Conservation (phyloP, 2,329 filamentous ascomycete species). For the Pseudocercospora musae region DNA sequence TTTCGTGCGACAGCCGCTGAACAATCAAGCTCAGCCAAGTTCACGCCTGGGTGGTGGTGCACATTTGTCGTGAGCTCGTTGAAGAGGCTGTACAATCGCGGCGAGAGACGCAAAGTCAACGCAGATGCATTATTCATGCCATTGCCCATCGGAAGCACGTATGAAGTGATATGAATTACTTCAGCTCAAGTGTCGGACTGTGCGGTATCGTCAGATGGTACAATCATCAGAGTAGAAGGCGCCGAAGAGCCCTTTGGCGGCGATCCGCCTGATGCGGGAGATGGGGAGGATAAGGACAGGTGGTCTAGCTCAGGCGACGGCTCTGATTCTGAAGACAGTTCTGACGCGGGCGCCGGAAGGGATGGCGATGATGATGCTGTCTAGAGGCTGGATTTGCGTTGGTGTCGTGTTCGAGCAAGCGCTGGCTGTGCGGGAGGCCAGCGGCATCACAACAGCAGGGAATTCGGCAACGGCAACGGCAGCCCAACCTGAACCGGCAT, state of each 20-base stretch:
- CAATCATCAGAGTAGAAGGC: neutral
- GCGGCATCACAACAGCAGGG: neutral
- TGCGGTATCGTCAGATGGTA: neutral
- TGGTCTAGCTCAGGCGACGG: neutral
- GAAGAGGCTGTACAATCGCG: neutral
- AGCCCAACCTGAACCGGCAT: neutral
- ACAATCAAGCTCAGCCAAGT: neutral
- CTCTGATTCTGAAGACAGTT: neutral
- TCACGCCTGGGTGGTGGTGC: neutral
- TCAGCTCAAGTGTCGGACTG: neutral
- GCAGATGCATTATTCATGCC: neutral
- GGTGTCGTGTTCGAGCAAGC: neutral
- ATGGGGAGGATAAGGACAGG: neutral
- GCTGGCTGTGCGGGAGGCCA: neutral
- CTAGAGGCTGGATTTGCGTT: neutral
- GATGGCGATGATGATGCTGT: neutral
- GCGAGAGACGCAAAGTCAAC: neutral
- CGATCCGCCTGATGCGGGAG: neutral
- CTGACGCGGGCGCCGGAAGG: neutral
- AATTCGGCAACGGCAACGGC: no score
- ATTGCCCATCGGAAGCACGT: neutral
- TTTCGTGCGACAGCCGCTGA: neutral
- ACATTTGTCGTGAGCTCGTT: neutral
- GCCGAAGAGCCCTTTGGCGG: neutral
- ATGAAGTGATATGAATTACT: neutral